phyloP scores from a whole-genome alignment of 2,329 filamentous ascomycete genomes.

The Bertia moriformis region DNA sequence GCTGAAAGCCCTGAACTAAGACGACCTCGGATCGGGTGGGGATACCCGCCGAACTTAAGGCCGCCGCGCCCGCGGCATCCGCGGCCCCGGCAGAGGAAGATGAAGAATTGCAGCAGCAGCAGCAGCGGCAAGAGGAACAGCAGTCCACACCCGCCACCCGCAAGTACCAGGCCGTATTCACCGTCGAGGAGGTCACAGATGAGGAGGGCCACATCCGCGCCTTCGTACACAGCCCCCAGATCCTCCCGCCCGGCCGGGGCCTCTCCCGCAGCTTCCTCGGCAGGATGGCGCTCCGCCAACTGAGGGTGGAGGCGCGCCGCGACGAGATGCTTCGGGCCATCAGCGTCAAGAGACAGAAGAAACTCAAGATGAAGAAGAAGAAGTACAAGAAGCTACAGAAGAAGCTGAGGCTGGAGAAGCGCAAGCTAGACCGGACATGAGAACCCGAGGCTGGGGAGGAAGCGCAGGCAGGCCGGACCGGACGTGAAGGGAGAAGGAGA shows the following conservation, averaged over 20 bases:
- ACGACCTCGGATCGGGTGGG: constrained; percentile 11
- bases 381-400: constrained; percentile 99
- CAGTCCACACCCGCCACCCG: constrained; percentile 36
- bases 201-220: constrained; percentile 44
- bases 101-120: constrained; percentile 12
- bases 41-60: constrained; percentile 14
- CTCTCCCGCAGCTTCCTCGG: constrained; percentile 46
- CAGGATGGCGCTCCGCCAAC: constrained; percentile 52
- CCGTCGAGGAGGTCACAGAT: constrained; percentile 51
- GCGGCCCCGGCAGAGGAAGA: constrained; percentile 13
- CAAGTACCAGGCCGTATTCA: constrained; percentile 50
- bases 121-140: constrained; percentile 14
- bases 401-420: constrained; percentile 72
- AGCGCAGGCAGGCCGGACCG: not conserved
- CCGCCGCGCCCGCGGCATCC: constrained; percentile 20
- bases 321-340: constrained; percentile 58
- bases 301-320: constrained; percentile 39
- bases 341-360: constrained; percentile 80
- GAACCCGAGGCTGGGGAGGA: too few relatives aligned
- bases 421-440: constrained; percentile 63
- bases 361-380: constrained; percentile 99
- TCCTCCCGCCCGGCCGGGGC: constrained; percentile 30
- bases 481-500: not conserved
- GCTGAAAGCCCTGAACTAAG: too few relatives aligned
- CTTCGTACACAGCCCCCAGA: constrained; percentile 41